Conservation (phyloP, 495 filamentous ascomycete species). For the Xylaria telfairii region DNA sequence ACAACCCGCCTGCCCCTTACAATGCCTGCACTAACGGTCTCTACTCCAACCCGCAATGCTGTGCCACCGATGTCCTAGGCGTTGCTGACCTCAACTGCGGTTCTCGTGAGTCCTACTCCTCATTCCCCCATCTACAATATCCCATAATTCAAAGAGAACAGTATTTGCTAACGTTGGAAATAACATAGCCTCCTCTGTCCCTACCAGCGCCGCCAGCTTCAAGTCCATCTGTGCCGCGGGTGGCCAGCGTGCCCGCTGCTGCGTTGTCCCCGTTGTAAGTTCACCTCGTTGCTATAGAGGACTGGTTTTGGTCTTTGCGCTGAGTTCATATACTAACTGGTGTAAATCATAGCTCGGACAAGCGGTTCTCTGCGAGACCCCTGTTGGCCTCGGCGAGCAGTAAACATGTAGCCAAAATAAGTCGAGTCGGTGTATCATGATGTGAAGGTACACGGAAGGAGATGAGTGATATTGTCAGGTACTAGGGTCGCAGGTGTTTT, state of each 20-base stretch:
- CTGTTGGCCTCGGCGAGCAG: conserved; percentile 12
- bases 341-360: conserved; percentile 22
- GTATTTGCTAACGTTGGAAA: conserved; percentile 2
- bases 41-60: conserved; percentile 41
- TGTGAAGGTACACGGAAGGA: too few relatives aligned
- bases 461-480: background rate
- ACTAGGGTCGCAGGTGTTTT: too few relatives aligned
- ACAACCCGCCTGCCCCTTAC: background rate
- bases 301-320: background rate
- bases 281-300: background rate
- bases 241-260: conserved; percentile 27
- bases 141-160: background rate
- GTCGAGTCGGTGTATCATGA: background rate
- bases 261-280: conserved; percentile 30
- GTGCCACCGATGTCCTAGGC: conserved; percentile 51
- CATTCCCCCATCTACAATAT: background rate
- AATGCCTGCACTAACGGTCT: background rate
- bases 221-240: conserved; percentile 15
- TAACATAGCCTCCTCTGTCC: conserved; percentile 5
- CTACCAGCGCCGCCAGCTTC: conserved; percentile 21
- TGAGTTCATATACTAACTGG: background rate
- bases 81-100: conserved; percentile 51
- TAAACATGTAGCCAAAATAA: background rate
- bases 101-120: conserved; percentile 39
- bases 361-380: conserved; percentile 23